Evolutionary conservation across 768 basidiomycete species (phyloP).

Genomic region (Tulasnella calospora): DNA sequence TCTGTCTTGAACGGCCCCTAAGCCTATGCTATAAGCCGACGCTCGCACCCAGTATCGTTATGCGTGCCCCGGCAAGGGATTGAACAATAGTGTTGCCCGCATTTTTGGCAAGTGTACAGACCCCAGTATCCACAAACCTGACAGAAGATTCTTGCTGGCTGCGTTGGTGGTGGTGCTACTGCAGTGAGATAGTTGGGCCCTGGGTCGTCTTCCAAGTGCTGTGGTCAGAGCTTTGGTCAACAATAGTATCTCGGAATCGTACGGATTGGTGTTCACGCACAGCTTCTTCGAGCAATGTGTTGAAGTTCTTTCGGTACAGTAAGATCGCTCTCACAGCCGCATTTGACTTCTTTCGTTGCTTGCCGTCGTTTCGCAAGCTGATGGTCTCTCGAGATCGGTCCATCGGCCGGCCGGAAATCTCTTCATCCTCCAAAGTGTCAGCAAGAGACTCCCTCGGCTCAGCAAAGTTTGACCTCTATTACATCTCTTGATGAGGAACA

Average conservation of each 20-base stretch:
- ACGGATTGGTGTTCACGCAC: constrained; percentile 43
- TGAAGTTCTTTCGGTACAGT: constrained; percentile 75
- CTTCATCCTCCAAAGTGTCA: constrained; percentile 32
- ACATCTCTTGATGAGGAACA: constrained; percentile 11
- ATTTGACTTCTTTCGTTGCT: constrained; percentile 57
- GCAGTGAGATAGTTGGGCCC: constrained; percentile 71
- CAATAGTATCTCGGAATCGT: not conserved
- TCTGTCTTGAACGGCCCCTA: not conserved
- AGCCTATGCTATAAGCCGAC: constrained; percentile 46
- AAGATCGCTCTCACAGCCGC: constrained; percentile 77
- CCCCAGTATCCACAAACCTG: constrained; percentile 87
- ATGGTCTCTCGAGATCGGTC: constrained; percentile 72
- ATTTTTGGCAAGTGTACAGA: constrained; percentile 69
- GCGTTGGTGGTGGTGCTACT: constrained; percentile 50
- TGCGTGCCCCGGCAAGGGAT: constrained; percentile 68
- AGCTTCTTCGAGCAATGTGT: constrained; percentile 70
- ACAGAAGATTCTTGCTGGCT: constrained; percentile 69
- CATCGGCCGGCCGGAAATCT: constrained; percentile 44
- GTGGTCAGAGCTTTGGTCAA: not conserved
- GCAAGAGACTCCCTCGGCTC: constrained; percentile 43
- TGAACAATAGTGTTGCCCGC: constrained; percentile 73
- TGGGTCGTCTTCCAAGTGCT: constrained; percentile 59
- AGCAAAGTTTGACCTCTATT: constrained; percentile 71
- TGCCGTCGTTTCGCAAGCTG: constrained; percentile 59
- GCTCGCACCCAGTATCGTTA: constrained; percentile 74